These are phyloP conservation scores for Colletotrichum filicis DNA, from an alignment of 2,329 filamentous ascomycete genomes.

Conservation along the genomic window DNA sequence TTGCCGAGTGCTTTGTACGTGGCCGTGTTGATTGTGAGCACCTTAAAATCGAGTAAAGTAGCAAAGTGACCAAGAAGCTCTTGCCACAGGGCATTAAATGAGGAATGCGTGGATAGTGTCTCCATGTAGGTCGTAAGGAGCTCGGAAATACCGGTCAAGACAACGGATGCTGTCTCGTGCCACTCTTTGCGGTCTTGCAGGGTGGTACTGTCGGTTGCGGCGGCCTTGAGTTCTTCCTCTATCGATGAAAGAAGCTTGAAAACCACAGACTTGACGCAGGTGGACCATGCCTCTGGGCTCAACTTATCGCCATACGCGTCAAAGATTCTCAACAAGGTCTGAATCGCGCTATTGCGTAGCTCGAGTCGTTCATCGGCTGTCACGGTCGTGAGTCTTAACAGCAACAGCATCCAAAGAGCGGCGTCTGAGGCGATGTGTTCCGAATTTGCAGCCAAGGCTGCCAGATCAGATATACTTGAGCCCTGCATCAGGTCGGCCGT, in stretches of 20 bases:
- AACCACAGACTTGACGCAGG: slow-evolving; percentile 83
- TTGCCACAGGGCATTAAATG: slow-evolving; percentile 80
- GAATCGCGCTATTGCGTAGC: slow-evolving; percentile 86
- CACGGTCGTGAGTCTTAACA: slow-evolving; percentile 77
- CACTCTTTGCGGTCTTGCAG: slow-evolving; percentile 64
- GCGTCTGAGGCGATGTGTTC: slow-evolving; percentile 72
- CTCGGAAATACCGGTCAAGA: slow-evolving; percentile 77
- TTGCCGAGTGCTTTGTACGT: slow-evolving; percentile 75
- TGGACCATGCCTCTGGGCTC: slow-evolving; percentile 81
- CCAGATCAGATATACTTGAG: slow-evolving; percentile 61
- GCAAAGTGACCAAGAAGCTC: slow-evolving; percentile 78
- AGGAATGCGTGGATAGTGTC: slow-evolving; percentile 71
- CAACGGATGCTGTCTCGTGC: slow-evolving; percentile 80
- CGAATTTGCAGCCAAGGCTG: slow-evolving; percentile 67
- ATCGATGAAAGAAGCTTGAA: slow-evolving; percentile 81
- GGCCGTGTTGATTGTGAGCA: slow-evolving; percentile 78
- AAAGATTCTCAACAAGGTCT: slow-evolving; percentile 90
- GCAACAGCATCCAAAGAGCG: slow-evolving; percentile 81
- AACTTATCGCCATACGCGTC: slow-evolving; percentile 89
- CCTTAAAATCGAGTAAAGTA: slow-evolving; percentile 68
- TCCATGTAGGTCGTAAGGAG: slow-evolving; percentile 83
- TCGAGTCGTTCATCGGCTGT: slow-evolving; percentile 79
- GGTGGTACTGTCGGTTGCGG: slow-evolving; percentile 46
- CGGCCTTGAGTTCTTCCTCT: slow-evolving; percentile 62
- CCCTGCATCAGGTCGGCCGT: slow-evolving; percentile 66